Conservation (phyloP, 768 basidiomycete species). For the Psilocybe cyanescens region DNA sequence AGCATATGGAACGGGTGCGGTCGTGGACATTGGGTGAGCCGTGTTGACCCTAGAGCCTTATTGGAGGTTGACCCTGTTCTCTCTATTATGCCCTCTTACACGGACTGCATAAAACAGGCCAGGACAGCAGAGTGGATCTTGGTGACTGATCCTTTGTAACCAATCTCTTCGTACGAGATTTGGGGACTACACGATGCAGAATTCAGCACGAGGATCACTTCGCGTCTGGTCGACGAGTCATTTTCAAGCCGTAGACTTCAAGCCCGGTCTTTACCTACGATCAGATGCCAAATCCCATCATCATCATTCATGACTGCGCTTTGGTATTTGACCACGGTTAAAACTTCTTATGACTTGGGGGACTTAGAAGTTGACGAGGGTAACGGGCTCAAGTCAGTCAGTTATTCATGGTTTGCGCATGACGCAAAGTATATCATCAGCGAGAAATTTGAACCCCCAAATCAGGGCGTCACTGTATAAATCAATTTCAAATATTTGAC, state of each 20-base stretch:
- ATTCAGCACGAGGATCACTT: not conserved
- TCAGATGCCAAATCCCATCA: not conserved
- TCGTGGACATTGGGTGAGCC: not conserved
- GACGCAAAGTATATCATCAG: not conserved
- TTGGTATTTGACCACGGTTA: not conserved
- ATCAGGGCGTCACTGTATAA: not conserved
- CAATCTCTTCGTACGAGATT: not conserved
- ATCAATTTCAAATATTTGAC: not conserved
- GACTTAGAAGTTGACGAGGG: not conserved
- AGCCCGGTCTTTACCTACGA: not conserved
- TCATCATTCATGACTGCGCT: not conserved
- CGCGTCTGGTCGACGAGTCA: not conserved
- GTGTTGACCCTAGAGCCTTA: not conserved
- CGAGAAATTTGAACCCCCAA: not conserved
- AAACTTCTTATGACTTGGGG: no score
- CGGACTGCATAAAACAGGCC: not conserved
- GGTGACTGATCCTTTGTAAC: not conserved
- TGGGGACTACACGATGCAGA: not conserved
- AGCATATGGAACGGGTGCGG: constrained; percentile 1
- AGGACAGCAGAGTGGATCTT: not conserved
- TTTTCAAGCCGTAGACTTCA: not conserved
- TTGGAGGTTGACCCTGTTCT: not conserved
- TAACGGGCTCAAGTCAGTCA: not conserved
- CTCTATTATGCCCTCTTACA: not conserved
- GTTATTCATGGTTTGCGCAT: not conserved